Conservation (phyloP, 805 yeast genomes). For the Cyberlindnera veronae region DNA sequence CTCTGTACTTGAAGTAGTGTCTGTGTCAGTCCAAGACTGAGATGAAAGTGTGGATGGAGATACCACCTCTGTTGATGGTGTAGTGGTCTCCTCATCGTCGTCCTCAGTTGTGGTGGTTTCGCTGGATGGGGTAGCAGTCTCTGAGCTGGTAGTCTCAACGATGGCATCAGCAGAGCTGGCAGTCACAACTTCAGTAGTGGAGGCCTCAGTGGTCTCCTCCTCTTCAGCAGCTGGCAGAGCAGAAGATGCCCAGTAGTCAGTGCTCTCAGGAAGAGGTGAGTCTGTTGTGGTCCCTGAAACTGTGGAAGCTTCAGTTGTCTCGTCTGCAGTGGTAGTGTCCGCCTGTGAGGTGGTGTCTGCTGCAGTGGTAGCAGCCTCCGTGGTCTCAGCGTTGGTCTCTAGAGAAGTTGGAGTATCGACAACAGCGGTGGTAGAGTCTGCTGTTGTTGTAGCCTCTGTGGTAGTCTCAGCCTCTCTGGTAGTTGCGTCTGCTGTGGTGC, state of each 20-base stretch:
- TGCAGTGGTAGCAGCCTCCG: constrained; percentile 1
- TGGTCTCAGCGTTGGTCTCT: not conserved
- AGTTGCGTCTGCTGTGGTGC: no score
- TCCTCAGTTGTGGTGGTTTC: not conserved
- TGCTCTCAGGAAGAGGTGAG: no score
- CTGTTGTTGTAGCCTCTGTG: constrained; percentile 1
- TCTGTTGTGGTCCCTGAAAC: not conserved
- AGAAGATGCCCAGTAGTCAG: no score
- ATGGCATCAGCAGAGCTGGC: no score
- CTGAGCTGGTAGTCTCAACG: no score
- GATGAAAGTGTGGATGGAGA: constrained; percentile 1
- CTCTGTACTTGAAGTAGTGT: not conserved
- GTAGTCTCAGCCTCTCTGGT: constrained; percentile 6
- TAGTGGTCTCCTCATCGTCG: constrained; percentile 1
- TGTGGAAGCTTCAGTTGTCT: not conserved
- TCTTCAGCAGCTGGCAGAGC: no score
- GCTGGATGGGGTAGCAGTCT: not conserved
- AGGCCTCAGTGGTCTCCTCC: no score
- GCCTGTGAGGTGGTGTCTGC: not conserved
- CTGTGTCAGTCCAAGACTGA: constrained; percentile 4
- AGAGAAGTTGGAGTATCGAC: no score
- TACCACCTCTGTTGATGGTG: not conserved
- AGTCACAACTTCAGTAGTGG: no score
- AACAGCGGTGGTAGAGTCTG: not conserved
- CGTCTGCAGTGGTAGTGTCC: not conserved